Percentiles rank a stretch among this genome's conserved stretches.
Conservation (phyloP, 768 basidiomycete genomes). For the Rhodotorula toruloides region DNA sequence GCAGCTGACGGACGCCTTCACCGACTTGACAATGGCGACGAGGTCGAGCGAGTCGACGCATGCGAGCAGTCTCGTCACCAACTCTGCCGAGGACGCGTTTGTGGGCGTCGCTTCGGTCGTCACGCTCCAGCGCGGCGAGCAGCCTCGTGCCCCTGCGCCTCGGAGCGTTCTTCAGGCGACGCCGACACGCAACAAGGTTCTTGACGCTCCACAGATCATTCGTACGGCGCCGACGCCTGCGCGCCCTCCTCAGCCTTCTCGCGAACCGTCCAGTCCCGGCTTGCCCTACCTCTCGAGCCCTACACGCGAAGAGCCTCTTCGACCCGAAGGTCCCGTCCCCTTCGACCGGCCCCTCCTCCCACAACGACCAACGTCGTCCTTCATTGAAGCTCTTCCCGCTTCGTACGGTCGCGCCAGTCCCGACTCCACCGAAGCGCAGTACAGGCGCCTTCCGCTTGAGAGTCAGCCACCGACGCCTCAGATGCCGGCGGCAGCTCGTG, state of each 20-base stretch:
- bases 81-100: conserved; percentile 3
- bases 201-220: neutral
- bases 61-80: conserved; percentile 5
- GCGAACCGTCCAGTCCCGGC: neutral
- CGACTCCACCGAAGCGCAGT: neutral
- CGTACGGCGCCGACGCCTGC: neutral
- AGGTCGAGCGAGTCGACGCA: conserved; percentile 31
- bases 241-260: neutral
- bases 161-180: neutral
- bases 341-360: neutral
- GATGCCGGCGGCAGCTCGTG: neutral
- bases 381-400: conserved; percentile 1
- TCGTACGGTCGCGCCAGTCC: neutral
- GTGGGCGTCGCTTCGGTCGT: conserved; percentile 1
- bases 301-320: neutral
- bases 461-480: neutral
- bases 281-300: neutral
- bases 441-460: conserved; percentile 14
- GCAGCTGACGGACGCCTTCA: neutral
- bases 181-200: neutral
- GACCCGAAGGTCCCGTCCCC: neutral
- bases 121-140: neutral
- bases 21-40: conserved; percentile 31
- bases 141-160: too few species aligned
- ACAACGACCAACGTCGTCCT: conserved; percentile 7